phyloP scores from a whole-genome alignment of 2,329 filamentous ascomycete species.

The Orbilia ellipsospora region DNA sequence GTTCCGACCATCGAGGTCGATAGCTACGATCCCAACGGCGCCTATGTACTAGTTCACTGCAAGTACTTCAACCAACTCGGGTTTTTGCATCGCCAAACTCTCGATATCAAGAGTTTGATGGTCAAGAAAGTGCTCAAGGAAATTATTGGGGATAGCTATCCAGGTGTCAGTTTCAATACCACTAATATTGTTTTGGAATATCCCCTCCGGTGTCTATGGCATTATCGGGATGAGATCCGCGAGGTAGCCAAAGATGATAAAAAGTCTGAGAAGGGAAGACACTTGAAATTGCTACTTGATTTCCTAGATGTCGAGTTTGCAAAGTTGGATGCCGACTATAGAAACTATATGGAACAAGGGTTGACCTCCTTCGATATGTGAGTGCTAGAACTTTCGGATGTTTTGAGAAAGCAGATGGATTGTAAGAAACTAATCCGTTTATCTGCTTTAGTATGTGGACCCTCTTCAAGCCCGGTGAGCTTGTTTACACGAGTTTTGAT shows the following conservation, averaged over 20 bases:
- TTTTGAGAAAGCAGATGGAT: slow-evolving; percentile 22
- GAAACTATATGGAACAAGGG: slow-evolving; percentile 59
- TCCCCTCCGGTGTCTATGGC: slow-evolving; percentile 55
- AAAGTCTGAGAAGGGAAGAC: slow-evolving; percentile 46
- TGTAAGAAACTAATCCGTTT: slow-evolving; percentile 56
- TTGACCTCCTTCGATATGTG: slow-evolving; percentile 59
- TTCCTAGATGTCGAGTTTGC: slow-evolving; percentile 57
- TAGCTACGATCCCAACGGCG: slow-evolving; percentile 36
- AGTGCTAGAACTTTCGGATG: slow-evolving; percentile 57
- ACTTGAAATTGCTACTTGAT: slow-evolving; percentile 55
- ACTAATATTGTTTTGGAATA: slow-evolving; percentile 53
- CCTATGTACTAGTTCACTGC: slow-evolving; percentile 54
- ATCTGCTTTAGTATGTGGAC: slow-evolving; percentile 64
- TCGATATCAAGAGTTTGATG: slow-evolving; percentile 57
- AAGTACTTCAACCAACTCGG: slow-evolving; percentile 52
- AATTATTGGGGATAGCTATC: slow-evolving; percentile 57
- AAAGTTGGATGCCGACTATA: slow-evolving; percentile 56
- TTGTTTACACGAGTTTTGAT: slow-evolving; percentile 63
- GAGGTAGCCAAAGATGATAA: slow-evolving; percentile 43
- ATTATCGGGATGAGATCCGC: slow-evolving; percentile 56
- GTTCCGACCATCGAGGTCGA: slow-evolving; percentile 48
- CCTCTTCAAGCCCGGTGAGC: slow-evolving; percentile 67
- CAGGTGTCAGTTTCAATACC: slow-evolving; percentile 56
- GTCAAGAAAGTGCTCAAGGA: slow-evolving; percentile 56
- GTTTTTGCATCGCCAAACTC: slow-evolving; percentile 42